Conservation (phyloP, 1,284 basidiomycete species). For the Sanghuangporus sanghuang region DNA sequence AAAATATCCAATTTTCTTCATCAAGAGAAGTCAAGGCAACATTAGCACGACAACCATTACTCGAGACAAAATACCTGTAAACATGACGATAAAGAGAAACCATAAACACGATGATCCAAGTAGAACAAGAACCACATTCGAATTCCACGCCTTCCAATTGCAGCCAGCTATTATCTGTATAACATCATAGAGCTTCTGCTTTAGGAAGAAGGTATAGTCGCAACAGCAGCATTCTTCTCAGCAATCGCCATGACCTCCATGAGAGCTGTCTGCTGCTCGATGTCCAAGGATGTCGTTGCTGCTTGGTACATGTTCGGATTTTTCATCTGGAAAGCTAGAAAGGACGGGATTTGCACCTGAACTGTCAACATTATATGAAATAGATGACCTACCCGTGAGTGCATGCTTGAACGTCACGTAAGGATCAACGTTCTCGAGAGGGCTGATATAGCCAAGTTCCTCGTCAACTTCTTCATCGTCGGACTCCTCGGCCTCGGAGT, state of each 20-base stretch:
- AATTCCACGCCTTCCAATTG: background rate
- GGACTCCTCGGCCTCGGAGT: conserved; percentile 46
- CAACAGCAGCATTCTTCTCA: conserved; percentile 20
- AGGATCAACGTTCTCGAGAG: conserved; percentile 68
- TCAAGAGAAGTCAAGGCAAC: too few species aligned
- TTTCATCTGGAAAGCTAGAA: conserved; percentile 66
- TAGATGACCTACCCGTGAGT: conserved; percentile 49
- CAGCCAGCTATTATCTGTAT: background rate
- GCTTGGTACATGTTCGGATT: conserved; percentile 62
- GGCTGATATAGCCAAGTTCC: conserved; percentile 76
- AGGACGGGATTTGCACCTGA: background rate
- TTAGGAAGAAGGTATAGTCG: background rate
- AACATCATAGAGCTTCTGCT: background rate
- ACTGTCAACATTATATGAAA: background rate
- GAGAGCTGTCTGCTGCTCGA: conserved; percentile 70
- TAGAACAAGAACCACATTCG: background rate
- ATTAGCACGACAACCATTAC: too few species aligned
- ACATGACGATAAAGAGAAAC: too few species aligned
- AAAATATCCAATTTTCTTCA: too few species aligned
- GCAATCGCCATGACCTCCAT: conserved; percentile 79
- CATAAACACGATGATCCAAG: too few species aligned
- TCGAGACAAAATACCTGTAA: too few species aligned
- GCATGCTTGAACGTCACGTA: conserved; percentile 72
- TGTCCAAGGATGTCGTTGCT: conserved; percentile 60
- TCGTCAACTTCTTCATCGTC: conserved; percentile 55